Base-by-base conservation (phyloP, 345 rosid species). In the Eutrema yunnanense region DNA sequence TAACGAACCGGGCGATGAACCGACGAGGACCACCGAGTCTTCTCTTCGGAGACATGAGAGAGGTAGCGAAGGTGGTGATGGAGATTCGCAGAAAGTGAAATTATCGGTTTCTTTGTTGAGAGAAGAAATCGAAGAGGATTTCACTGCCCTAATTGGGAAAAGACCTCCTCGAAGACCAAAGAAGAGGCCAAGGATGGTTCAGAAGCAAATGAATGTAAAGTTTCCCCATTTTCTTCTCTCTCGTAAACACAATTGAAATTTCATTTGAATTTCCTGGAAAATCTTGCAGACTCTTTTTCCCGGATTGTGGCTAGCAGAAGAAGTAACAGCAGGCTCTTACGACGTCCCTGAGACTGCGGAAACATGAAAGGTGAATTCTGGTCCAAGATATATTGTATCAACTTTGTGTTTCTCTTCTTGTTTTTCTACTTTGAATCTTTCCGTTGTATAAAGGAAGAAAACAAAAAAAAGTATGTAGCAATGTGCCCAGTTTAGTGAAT, bases 91-190 rank as follows among this genome's bases (percentile, higher is more conserved):
- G 34, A 82, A 78, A 51, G 51, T 70, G 3, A 82, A 78, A 75
- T 80, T 90, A 62, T 65, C 88, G 22, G 85, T 86, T 76, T 7
- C 83, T 30, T 77, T 90, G 50, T 52, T 78, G n/a, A 82, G 77
- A 77, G 84, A 86, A 76, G 93, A 90, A 79, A 80, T 90, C 53
- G 93, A 85, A 72, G 79, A 80, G 54, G 96, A 90, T 74, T 90
- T 85, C 71, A 27, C 70, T 41, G 81, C 58, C 65, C 65, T 90
- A 41, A 47, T 81, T 13, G 84, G 90, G 47, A 81, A 65, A 30
- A 79, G 77, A 62, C 96, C 96, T 11, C 76, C 86, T 2, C 71
- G 90, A 41, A 69, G 87, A 73, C 91, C 91, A 8, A 90, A 86
- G 87, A 90, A 88, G 84, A 78, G 96, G 65, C 80, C 84, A 8